Evolutionary conservation across 164 flowering plant genomes (phyloP).

Genomic region (Litsea cubeba): DNA sequence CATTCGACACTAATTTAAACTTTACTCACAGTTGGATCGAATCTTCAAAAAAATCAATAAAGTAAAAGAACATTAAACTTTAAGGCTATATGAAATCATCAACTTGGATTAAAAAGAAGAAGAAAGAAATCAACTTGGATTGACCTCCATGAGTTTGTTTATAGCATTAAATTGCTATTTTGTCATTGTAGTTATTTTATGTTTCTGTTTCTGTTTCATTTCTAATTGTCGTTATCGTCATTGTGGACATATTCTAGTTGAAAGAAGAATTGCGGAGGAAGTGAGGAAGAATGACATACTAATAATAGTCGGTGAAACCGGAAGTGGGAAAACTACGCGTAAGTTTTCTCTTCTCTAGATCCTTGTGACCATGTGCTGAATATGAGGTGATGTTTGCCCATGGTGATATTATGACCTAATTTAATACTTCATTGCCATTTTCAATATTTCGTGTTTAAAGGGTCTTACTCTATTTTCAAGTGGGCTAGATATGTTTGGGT

Average conservation of each 20-base stretch:
- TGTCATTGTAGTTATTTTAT: neutral
- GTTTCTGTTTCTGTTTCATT: neutral
- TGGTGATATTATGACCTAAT: neutral
- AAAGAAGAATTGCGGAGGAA: slow-evolving; percentile 66
- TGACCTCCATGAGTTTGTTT: neutral
- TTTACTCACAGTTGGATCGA: too few species aligned
- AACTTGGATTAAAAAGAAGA: too few species aligned
- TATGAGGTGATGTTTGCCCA: neutral
- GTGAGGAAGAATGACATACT: slow-evolving; percentile 61
- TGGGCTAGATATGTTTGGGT: too few species aligned
- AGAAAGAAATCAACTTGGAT: too few species aligned
- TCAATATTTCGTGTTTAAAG: neutral
- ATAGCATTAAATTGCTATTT: neutral
- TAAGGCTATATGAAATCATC: too few species aligned
- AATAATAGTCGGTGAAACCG: slow-evolving; percentile 94
- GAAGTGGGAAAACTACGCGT: slow-evolving; percentile 98
- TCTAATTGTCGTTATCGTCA: neutral
- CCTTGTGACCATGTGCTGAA: neutral
- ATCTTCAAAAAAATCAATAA: too few species aligned
- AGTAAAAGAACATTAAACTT: too few species aligned
- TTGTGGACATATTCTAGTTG: slow-evolving; percentile 34
- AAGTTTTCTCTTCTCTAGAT: slow-evolving; percentile 24
- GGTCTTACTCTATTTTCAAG: too few species aligned
- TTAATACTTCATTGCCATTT: neutral
- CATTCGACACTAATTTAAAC: too few species aligned